Percentiles rank a stretch among this genome's conserved stretches.
Evolutionary conservation across 164 flowering plant species (phyloP).

Genomic region (Chloranthus sessilifolius): DNA sequence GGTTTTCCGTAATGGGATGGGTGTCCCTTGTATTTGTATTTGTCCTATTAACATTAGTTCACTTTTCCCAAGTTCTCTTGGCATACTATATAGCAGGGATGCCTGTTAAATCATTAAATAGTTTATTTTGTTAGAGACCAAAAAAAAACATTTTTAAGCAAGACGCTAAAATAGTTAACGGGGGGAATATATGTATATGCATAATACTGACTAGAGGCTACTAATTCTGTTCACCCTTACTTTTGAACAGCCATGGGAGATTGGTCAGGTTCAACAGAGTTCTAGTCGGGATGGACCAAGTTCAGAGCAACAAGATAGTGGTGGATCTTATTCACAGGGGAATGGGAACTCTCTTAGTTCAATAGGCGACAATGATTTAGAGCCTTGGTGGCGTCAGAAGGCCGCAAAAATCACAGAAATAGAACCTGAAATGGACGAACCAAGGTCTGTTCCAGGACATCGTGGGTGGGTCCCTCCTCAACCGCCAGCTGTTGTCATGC

Average conservation of each 20-base stretch:
- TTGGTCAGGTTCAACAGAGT: slow-evolving; percentile 31
- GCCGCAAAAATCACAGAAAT: slow-evolving; percentile 57
- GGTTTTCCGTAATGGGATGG: no score
- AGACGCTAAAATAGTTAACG: no score
- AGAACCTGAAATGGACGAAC: slow-evolving; percentile 36
- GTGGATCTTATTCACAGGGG: slow-evolving; percentile 19
- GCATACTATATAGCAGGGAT: no score
- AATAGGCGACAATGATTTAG: slow-evolving; percentile 26
- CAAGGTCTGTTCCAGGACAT: slow-evolving; percentile 27
- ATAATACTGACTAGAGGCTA: not conserved
- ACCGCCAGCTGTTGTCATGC: slow-evolving; percentile 80
- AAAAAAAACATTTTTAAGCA: no score
- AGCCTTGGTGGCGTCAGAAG: slow-evolving; percentile 64
- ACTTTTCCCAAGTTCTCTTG: no score
- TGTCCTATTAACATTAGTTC: no score
- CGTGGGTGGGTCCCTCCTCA: slow-evolving; percentile 92
- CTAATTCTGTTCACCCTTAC: slow-evolving; percentile 2
- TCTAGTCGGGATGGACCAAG: slow-evolving; percentile 30
- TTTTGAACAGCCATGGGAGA: slow-evolving; percentile 78
- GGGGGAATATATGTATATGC: no score
- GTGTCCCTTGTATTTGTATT: no score
- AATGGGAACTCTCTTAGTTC: slow-evolving; percentile 21
- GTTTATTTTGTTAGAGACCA: no score
- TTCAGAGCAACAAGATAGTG: slow-evolving; percentile 27
- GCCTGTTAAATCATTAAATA: no score